Percentiles rank a stretch among this genome's conserved stretches.
These are phyloP conservation scores for Eimeria falciformis DNA, from an alignment of 169 alveolate genomes.

Conservation along the genomic window DNA sequence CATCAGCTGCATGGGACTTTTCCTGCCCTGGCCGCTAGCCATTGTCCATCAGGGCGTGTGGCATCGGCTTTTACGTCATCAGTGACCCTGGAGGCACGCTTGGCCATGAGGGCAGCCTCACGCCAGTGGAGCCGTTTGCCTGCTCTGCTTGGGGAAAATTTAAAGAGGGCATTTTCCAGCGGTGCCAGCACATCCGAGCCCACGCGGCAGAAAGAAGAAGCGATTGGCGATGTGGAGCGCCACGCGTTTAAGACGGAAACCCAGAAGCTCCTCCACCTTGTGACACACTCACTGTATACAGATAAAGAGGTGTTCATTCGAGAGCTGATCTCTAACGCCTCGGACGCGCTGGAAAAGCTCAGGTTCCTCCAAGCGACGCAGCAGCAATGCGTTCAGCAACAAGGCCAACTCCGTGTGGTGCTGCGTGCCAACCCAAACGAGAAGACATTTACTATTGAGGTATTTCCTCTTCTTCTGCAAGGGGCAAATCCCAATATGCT, in stretches of 20 bases:
- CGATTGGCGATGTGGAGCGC: slow-evolving; percentile 24
- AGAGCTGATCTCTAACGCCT: slow-evolving; percentile 99
- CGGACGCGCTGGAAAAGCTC: slow-evolving; percentile 99
- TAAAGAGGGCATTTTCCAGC: neutral
- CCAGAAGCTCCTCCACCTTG: slow-evolving; percentile 96
- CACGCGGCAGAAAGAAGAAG: neutral
- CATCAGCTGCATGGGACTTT: neutral
- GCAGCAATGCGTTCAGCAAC: slow-evolving; percentile 24
- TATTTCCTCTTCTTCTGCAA: neutral
- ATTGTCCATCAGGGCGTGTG: neutral
- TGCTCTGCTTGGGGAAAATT: too few relatives aligned
- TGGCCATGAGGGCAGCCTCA: too few relatives aligned
- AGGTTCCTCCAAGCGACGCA: slow-evolving; percentile 89
- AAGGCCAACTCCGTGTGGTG: slow-evolving; percentile 23
- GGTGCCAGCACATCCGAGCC: neutral
- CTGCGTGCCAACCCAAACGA: slow-evolving; percentile 24
- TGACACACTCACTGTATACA: slow-evolving; percentile 96
- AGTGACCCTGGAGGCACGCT: too few relatives aligned
- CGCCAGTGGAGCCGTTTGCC: too few relatives aligned
- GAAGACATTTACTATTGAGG: slow-evolving; percentile 77
- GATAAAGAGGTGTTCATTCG: slow-evolving; percentile 99
- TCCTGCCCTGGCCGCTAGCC: neutral
- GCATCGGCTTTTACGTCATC: neutral
- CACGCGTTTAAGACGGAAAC: slow-evolving; percentile 96
- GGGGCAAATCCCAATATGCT: too few relatives aligned